These are phyloP conservation scores for Plasmodium yoelii DNA, from an alignment of 169 alveolate species.

Conservation along the genomic window DNA sequence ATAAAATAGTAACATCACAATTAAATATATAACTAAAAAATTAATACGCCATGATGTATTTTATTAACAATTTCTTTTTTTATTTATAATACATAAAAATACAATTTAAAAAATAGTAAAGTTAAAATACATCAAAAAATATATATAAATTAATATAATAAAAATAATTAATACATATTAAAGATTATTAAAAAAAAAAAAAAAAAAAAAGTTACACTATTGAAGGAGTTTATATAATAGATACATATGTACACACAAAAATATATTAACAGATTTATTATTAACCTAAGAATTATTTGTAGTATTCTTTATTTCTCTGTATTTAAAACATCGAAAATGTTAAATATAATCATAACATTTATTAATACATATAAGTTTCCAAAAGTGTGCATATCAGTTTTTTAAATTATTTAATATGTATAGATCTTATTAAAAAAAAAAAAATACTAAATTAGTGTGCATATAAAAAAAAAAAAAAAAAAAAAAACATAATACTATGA, in stretches of 20 bases:
- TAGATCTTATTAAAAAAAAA: too few relatives aligned
- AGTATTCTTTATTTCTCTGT: too few relatives aligned
- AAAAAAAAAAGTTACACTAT: not conserved
- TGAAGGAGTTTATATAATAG: not conserved
- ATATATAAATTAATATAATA: not conserved
- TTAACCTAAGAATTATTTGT: too few relatives aligned
- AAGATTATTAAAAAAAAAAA: not conserved
- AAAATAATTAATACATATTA: not conserved
- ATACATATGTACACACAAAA: not conserved
- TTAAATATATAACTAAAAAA: not conserved
- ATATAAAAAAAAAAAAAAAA: too few relatives aligned
- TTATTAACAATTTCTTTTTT: not conserved
- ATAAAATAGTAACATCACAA: not conserved
- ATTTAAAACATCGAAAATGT: too few relatives aligned
- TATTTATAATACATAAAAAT: not conserved
- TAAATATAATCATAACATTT: too few relatives aligned
- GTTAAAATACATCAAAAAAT: not conserved
- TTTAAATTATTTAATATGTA: too few relatives aligned
- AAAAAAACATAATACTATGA: not conserved
- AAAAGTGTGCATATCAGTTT: too few relatives aligned
- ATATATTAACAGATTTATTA: too few relatives aligned
- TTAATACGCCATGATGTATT: slow-evolving; percentile 4
- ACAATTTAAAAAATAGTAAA: not conserved
- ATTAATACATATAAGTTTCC: too few relatives aligned
- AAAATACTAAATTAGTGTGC: too few relatives aligned